Conservation (phyloP, 345 rosid species). For the Rhizophora apiculata region DNA sequence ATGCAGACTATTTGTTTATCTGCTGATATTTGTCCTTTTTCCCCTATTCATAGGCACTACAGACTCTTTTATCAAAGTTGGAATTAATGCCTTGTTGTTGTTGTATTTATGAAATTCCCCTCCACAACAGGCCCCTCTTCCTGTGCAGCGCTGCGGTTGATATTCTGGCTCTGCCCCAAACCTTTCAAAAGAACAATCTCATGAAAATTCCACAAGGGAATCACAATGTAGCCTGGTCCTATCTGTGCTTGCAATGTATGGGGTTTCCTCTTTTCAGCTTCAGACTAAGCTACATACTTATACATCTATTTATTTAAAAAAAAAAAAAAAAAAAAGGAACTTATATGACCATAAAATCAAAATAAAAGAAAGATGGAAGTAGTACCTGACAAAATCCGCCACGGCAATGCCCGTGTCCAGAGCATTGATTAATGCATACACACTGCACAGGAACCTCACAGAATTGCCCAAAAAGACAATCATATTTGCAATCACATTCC, state of each 20-base stretch:
- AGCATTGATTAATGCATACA: constrained; percentile 87
- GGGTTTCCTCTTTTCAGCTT: neutral
- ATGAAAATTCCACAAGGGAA: neutral
- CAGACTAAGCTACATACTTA: neutral
- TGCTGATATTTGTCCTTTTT: no score
- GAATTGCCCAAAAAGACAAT: constrained; percentile 72
- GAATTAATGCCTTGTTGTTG: no score
- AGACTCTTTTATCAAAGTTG: no score
- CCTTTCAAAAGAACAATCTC: no score
- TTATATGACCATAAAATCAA: neutral
- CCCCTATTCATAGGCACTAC: no score
- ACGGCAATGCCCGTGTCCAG: constrained; percentile 80
- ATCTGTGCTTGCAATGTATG: no score
- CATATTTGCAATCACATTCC: constrained; percentile 96
- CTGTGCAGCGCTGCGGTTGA: no score
- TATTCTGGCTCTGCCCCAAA: no score
- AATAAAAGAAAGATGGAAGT: constrained; percentile 6
- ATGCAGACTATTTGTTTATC: no score
- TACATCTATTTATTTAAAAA: neutral
- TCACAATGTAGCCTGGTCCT: neutral
- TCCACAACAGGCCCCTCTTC: no score
- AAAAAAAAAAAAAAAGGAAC: no score
- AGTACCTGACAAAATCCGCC: constrained; percentile 95
- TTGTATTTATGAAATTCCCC: no score
- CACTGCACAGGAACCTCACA: constrained; percentile 82